phyloP scores from a whole-genome alignment of 2,329 filamentous ascomycete species.

The Alternaria arbusti region DNA sequence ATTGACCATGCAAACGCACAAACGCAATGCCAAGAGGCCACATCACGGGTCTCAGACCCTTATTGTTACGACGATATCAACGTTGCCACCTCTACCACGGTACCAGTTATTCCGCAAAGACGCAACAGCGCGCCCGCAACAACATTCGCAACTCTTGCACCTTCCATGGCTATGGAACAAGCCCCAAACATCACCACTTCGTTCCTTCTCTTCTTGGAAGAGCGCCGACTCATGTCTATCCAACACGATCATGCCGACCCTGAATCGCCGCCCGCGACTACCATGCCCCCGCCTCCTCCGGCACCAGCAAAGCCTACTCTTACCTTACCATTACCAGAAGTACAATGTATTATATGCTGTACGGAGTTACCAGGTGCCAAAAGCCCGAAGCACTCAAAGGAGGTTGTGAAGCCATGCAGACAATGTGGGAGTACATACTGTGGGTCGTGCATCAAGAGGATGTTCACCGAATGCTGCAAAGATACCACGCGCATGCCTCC shows the following conservation, averaged over 20 bases:
- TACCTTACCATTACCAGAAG: background rate
- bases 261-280: background rate
- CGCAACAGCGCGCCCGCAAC: slow-evolving; percentile 22
- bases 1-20: slow-evolving; percentile 15
- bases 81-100: slow-evolving; percentile 2
- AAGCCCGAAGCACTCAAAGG: slow-evolving; percentile 4
- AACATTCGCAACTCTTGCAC: background rate
- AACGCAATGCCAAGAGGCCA: slow-evolving; percentile 14
- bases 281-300: background rate
- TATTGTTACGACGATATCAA: slow-evolving; percentile 15
- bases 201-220: slow-evolving; percentile 11
- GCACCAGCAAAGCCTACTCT: background rate
- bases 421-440: slow-evolving; percentile 44
- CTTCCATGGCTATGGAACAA: background rate
- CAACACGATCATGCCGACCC: slow-evolving; percentile 1
- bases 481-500: slow-evolving; percentile 54
- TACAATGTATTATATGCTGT: slow-evolving; percentile 34
- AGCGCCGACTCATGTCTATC: slow-evolving; percentile 16
- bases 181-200: background rate
- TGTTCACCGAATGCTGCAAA: slow-evolving; percentile 52
- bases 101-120: slow-evolving; percentile 1
- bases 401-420: slow-evolving; percentile 39
- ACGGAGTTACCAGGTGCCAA: slow-evolving; percentile 12
- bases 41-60: background rate
- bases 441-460: slow-evolving; percentile 45